Base-by-base conservation (phyloP, 352 stramenopile genomes). In the Globisporangium perplexum region DNA sequence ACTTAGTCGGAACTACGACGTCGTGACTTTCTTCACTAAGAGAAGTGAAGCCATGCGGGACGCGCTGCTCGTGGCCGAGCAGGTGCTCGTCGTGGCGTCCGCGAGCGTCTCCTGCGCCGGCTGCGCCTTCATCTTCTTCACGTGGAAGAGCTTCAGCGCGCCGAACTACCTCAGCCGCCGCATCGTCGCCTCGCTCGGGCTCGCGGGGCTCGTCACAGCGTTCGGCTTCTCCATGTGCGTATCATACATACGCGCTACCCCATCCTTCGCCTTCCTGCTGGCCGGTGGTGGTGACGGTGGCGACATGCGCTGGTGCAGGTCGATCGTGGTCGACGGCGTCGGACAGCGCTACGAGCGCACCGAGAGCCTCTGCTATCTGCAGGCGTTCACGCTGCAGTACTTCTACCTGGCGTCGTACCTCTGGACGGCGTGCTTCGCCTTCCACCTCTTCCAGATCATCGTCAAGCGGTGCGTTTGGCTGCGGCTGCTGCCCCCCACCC, bases 401-500 rank as follows among this genome's bases (percentile, higher is more conserved):
- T 91, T 88, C 47, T 88, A 87, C 59, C 60, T 93, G 28, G 77
- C 83, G 41, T 90, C 79, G 33, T 92, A 90, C 54, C 61, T 93
- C 50, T 93, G 83, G 83, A 93, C 83, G 0, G 71, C 66, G 2
- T 93, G 83, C 68, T 93, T 93, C 48, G 83, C 83, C 31, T 91
- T 91, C 50, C 78, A 93, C 60, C 68, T 93, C 55, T 93, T 89
- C 67, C 80, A 91, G 62, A 88, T 93, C 72, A 86, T 93, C 47
- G 77, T 90, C 41, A 79, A 86, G 50, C 65, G 74, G 62, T 82
- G 35, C 44, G 72, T 54, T 14, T 15, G n/a, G 33, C 26, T 53
- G 18, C 39, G 26, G 7, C 26, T 10, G n/a, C 4, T 47, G 15
- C 12, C n/a, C n/a, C n/a, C n/a, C n/a, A n/a, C n/a, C n/a, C n/a